Conservation (phyloP, 305 asterid genomes). For the Fraxinus angustifolia region DNA sequence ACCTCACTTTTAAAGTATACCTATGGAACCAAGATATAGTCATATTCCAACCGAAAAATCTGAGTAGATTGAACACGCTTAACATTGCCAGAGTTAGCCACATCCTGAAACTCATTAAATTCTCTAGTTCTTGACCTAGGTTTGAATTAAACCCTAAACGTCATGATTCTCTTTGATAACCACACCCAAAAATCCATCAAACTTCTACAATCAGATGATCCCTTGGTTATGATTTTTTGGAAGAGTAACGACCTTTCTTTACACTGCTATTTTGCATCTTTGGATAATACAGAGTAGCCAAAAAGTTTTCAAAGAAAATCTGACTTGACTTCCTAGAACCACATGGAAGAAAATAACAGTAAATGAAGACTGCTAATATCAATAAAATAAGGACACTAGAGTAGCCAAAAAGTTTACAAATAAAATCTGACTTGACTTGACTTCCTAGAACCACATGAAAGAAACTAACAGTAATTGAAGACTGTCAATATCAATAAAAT, state of each 20-base stretch:
- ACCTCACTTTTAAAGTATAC: neutral
- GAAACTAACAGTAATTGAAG: neutral
- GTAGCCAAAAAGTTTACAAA: neutral
- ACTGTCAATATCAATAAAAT: neutral
- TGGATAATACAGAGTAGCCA: neutral
- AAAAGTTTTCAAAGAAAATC: neutral
- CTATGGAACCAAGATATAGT: neutral
- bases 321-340: neutral
- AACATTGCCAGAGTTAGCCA: neutral
- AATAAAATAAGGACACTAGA: neutral
- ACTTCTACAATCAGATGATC: neutral
- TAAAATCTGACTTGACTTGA: neutral
- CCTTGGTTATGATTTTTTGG: neutral
- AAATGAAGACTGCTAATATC: neutral
- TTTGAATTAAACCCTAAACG: neutral
- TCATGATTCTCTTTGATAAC: neutral
- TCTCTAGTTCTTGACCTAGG: neutral
- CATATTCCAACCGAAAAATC: neutral
- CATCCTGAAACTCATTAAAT: neutral
- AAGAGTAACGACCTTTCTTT: neutral
- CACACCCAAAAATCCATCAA: neutral
- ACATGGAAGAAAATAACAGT: neutral
- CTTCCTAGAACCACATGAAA: neutral
- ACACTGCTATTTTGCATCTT: neutral
- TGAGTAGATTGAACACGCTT: neutral